phyloP scores from a whole-genome alignment of 2,329 filamentous ascomycete species.

The Harringtonia lauricola region DNA sequence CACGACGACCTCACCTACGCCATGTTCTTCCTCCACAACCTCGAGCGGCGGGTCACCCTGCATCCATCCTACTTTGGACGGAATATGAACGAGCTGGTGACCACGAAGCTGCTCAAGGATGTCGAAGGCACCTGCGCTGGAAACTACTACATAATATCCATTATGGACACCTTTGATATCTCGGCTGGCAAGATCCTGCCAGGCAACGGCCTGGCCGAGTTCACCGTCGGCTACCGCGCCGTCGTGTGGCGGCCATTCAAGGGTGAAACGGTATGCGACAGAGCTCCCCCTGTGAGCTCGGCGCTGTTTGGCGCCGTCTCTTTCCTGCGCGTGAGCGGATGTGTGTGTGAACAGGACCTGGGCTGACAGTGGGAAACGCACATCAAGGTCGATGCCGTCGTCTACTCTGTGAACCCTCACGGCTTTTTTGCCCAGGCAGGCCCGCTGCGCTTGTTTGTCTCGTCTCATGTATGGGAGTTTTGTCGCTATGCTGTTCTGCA shows the following conservation, averaged over 20 bases:
- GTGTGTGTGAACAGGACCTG: no score
- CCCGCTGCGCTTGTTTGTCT: conserved; percentile 68
- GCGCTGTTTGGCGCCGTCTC: not conserved
- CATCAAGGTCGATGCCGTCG: conserved; percentile 78
- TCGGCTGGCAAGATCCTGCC: conserved; percentile 88
- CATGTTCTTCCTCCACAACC: conserved; percentile 98
- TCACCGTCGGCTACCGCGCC: conserved; percentile 87
- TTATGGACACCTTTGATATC: conserved; percentile 93
- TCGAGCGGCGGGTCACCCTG: conserved; percentile 87
- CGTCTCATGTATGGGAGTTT: conserved; percentile 56
- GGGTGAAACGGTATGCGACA: conserved; percentile 67
- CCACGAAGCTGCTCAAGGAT: conserved; percentile 78
- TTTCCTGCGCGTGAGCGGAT: not conserved
- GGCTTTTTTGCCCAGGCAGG: conserved; percentile 85
- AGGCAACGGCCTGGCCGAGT: conserved; percentile 84
- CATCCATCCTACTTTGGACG: conserved; percentile 96
- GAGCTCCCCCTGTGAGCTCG: not conserved
- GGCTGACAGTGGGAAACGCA: conserved; percentile 2
- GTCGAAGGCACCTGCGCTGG: conserved; percentile 93
- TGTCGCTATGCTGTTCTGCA: not conserved
- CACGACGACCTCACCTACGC: conserved; percentile 13
- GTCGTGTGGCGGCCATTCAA: conserved; percentile 98
- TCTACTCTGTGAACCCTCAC: conserved; percentile 80
- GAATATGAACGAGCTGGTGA: conserved; percentile 86
- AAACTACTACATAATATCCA: conserved; percentile 94